These are phyloP conservation scores for Fistulifera solaris DNA, from an alignment of 108 stramenopile genomes.

Conservation along the genomic window DNA sequence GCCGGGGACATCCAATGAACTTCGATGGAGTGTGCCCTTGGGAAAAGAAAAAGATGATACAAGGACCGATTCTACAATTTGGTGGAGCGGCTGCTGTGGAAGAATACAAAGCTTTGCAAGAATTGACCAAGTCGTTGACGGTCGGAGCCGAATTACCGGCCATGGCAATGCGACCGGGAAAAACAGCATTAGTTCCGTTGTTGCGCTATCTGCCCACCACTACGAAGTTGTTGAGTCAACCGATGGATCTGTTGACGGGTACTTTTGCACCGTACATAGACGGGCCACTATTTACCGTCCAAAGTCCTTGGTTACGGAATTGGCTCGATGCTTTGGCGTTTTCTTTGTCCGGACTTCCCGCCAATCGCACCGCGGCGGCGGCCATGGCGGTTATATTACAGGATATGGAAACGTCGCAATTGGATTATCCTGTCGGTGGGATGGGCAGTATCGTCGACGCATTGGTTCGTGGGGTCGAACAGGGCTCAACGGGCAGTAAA, in stretches of 20 bases:
- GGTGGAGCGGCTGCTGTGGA: slow-evolving; percentile 38
- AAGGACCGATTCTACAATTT: slow-evolving; percentile 58
- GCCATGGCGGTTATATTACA: slow-evolving; percentile 90
- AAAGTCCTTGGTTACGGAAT: slow-evolving; percentile 72
- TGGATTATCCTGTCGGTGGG: slow-evolving; percentile 87
- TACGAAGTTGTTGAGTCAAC: slow-evolving; percentile 44
- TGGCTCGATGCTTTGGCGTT: slow-evolving; percentile 94
- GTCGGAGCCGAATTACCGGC: slow-evolving; percentile 66
- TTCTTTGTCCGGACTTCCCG: slow-evolving; percentile 77
- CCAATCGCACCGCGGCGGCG: slow-evolving; percentile 76
- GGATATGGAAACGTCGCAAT: slow-evolving; percentile 82
- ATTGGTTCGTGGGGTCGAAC: slow-evolving; percentile 81
- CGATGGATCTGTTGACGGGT: slow-evolving; percentile 50
- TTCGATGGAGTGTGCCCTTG: slow-evolving; percentile 73
- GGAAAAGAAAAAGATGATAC: slow-evolving; percentile 62
- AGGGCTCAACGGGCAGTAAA: slow-evolving; percentile 35
- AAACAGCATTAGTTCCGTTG: slow-evolving; percentile 49
- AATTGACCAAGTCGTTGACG: slow-evolving; percentile 43
- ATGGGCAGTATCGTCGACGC: slow-evolving; percentile 77
- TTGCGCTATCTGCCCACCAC: slow-evolving; percentile 60
- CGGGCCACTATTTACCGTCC: slow-evolving; percentile 65
- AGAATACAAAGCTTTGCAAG: slow-evolving; percentile 58
- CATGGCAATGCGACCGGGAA: slow-evolving; percentile 76
- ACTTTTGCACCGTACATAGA: slow-evolving; percentile 77
- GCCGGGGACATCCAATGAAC: slow-evolving; percentile 33